A percentile compares a stretch with the other conserved stretches of the same genome.
phyloP scores from a whole-genome alignment of 179 eudicot genomes.

The Beta corolliflora region DNA sequence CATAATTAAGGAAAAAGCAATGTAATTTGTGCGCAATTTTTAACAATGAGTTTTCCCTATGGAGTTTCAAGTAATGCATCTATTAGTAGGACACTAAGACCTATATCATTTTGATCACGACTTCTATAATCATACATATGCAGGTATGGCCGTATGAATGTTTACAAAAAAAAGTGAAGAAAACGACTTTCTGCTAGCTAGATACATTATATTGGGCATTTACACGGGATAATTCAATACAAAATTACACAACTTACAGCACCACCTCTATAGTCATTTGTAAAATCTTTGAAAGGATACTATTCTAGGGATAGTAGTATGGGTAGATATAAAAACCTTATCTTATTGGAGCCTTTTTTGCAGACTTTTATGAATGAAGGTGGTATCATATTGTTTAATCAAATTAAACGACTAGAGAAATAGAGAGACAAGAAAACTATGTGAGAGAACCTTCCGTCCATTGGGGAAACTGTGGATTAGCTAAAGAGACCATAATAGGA shows the following conservation, averaged over 20 bases:
- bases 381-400: neutral
- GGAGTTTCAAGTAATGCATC: neutral
- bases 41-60: neutral
- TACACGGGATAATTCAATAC: neutral
- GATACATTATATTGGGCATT: neutral
- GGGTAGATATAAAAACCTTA: neutral
- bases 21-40: neutral
- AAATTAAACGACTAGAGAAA: neutral
- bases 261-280: neutral
- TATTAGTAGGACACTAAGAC: neutral
- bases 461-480: neutral
- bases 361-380: neutral
- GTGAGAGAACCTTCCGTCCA: neutral
- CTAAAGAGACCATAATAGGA: neutral
- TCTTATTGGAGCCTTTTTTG: neutral
- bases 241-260: too few relatives aligned
- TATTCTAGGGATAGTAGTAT: neutral
- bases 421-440: neutral
- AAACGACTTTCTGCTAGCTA: neutral
- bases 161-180: neutral
- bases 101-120: neutral
- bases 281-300: neutral
- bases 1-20: neutral
- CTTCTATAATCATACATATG: neutral
- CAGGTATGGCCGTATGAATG: neutral